These are phyloP conservation scores for Bolboschoenoplectus hybrid DNA, from an alignment of 202 grass and related monocot species.

Conservation along the genomic window DNA sequence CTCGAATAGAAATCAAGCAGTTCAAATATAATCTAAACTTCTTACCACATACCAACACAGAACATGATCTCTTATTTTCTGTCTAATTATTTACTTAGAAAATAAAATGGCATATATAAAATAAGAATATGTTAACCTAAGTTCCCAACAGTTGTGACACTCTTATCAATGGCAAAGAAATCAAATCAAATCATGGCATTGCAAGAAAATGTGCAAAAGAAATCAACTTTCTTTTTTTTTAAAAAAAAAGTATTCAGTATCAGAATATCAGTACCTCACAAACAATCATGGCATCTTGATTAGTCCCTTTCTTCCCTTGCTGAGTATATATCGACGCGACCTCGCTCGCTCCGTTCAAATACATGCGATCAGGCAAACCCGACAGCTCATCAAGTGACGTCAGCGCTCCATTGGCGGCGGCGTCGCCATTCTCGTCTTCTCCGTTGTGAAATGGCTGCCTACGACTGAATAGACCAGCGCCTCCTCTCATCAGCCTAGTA, in stretches of 20 bases:
- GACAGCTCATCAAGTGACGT: constrained; percentile 70
- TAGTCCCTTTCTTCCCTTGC: constrained; percentile 96
- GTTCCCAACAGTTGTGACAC: background rate
- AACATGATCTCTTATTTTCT: background rate
- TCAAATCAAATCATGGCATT: background rate
- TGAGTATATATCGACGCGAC: constrained; percentile 90
- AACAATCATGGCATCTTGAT: constrained; percentile 98
- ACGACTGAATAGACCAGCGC: background rate
- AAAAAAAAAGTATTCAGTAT: constrained; percentile 17
- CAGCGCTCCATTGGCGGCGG: constrained; percentile 40
- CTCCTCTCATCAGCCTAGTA: constrained; percentile 1
- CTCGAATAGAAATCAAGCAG: background rate
- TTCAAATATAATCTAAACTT: background rate
- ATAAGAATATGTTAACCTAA: background rate
- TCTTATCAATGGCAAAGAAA: background rate
- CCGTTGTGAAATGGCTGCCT: constrained; percentile 23
- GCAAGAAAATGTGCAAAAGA: background rate
- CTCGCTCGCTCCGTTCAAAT: constrained; percentile 62
- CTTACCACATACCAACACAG: background rate
- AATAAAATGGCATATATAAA: background rate
- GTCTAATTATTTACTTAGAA: constrained; percentile 13
- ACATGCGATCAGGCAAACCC: constrained; percentile 68
- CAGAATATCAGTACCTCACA: constrained; percentile 58
- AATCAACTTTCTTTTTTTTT: background rate
- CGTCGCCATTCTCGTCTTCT: constrained; percentile 28